Conservation (phyloP, 805 yeast genomes). For the Nematodospora valgi region DNA sequence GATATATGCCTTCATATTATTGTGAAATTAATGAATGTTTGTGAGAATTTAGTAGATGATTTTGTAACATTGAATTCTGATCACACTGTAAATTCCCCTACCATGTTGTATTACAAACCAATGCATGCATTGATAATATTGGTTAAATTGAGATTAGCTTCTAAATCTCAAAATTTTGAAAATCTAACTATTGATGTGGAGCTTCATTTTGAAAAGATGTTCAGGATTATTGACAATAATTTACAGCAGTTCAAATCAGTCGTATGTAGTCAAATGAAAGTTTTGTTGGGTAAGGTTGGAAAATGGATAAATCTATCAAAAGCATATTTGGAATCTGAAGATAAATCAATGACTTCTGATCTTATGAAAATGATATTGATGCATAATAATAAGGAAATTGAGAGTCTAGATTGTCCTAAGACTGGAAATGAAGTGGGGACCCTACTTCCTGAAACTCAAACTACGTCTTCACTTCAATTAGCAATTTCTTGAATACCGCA, state of each 20-base stretch:
- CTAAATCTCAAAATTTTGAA: constrained; percentile 36
- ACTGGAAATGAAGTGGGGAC: constrained; percentile 7
- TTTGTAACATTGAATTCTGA: constrained; percentile 37
- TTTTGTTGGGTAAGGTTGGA: constrained; percentile 20
- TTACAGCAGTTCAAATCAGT: constrained; percentile 17
- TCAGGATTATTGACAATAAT: constrained; percentile 16
- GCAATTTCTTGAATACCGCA: constrained; percentile 1
- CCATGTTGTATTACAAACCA: constrained; percentile 52
- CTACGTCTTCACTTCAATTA: neutral
- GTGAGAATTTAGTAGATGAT: constrained; percentile 45
- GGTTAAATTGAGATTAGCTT: constrained; percentile 44
- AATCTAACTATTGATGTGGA: constrained; percentile 20
- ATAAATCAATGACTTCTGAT: constrained; percentile 11
- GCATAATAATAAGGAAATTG: constrained; percentile 30
- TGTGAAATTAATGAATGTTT: constrained; percentile 39
- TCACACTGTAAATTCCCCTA: constrained; percentile 42
- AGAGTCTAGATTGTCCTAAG: constrained; percentile 25
- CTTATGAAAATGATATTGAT: constrained; percentile 26
- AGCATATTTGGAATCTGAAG: constrained; percentile 8
- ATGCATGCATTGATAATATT: constrained; percentile 49
- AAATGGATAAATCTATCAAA: constrained; percentile 26
- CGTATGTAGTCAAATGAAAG: constrained; percentile 22
- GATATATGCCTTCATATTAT: constrained; percentile 35
- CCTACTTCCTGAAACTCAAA: constrained; percentile 1
- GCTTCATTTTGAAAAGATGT: constrained; percentile 16